Evolutionary conservation across 805 yeast genomes (phyloP).

Genomic region (Pichia heedii): DNA sequence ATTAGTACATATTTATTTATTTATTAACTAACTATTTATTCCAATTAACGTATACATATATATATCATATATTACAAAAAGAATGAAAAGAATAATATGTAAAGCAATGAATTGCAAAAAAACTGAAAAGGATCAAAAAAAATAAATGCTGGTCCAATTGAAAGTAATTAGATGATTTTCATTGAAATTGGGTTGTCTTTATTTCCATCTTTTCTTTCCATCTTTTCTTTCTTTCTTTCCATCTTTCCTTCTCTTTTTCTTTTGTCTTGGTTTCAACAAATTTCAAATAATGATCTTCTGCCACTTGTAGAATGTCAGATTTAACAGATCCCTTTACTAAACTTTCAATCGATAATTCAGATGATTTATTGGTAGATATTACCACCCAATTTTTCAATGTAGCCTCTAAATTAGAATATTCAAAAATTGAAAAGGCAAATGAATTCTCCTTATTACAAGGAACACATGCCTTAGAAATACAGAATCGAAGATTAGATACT

Average conservation of each 20-base stretch:
- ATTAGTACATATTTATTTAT: neutral
- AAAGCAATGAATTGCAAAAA: too few species aligned
- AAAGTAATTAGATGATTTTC: too few species aligned
- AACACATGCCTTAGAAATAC: constrained; percentile 76
- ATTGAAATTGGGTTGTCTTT: too few species aligned
- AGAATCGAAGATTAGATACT: constrained; percentile 68
- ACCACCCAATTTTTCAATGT: constrained; percentile 41
- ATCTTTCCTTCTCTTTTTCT: neutral
- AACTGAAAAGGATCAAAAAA: too few species aligned
- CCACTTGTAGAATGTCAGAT: neutral
- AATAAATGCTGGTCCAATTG: too few species aligned
- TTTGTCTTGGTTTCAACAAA: neutral
- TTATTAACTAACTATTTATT: neutral
- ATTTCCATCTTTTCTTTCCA: too few species aligned
- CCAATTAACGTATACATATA: too few species aligned
- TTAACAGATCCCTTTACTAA: neutral
- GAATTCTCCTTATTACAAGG: constrained; percentile 69
- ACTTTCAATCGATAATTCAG: neutral
- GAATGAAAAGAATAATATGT: too few species aligned
- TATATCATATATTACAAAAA: too few species aligned
- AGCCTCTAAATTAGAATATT: constrained; percentile 27
- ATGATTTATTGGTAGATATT: constrained; percentile 33
- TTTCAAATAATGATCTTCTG: too few species aligned
- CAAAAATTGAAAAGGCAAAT: constrained; percentile 49
- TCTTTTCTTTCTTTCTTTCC: neutral